phyloP scores from a whole-genome alignment of 371 early-diverging fungal genomes.

The Mortierella sp. region DNA sequence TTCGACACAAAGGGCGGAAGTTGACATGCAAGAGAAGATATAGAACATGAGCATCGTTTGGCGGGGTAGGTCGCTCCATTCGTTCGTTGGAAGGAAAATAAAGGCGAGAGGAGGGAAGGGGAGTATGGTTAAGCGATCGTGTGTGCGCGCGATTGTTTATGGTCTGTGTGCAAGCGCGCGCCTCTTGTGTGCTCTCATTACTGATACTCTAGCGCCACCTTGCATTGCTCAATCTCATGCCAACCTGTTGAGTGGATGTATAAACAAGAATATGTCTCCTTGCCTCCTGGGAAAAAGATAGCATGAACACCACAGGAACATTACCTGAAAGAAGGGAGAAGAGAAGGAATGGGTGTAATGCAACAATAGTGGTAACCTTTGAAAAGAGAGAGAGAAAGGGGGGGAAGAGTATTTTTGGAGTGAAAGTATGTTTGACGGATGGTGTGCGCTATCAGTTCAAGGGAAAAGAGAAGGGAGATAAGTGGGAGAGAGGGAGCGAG shows the following conservation, averaged over 20 bases:
- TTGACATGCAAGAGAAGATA: too few relatives aligned
- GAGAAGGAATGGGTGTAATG: neutral
- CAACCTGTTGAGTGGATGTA: neutral
- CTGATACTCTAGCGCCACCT: neutral
- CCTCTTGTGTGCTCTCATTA: neutral
- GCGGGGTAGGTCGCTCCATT: too few relatives aligned
- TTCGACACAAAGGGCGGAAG: too few relatives aligned
- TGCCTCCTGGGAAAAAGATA: neutral
- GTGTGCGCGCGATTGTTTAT: too few relatives aligned
- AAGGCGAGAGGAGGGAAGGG: neutral
- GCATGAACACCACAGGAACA: constrained; percentile 8
- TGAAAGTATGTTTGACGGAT: neutral
- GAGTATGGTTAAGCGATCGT: neutral
- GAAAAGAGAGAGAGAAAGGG: neutral
- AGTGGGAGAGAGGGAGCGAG: neutral
- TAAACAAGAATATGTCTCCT: neutral
- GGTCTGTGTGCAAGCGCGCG: neutral
- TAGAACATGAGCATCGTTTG: too few relatives aligned
- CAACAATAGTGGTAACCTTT: neutral
- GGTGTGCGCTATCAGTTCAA: neutral
- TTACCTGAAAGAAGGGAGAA: neutral
- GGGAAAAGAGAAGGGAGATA: neutral
- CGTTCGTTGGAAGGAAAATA: too few relatives aligned
- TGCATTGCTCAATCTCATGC: neutral
- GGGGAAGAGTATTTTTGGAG: neutral